Percentiles rank a stretch among this genome's conserved stretches.
These are phyloP conservation scores for Marasmius fiardii DNA, from an alignment of 1,284 basidiomycete genomes.

Conservation along the genomic window DNA sequence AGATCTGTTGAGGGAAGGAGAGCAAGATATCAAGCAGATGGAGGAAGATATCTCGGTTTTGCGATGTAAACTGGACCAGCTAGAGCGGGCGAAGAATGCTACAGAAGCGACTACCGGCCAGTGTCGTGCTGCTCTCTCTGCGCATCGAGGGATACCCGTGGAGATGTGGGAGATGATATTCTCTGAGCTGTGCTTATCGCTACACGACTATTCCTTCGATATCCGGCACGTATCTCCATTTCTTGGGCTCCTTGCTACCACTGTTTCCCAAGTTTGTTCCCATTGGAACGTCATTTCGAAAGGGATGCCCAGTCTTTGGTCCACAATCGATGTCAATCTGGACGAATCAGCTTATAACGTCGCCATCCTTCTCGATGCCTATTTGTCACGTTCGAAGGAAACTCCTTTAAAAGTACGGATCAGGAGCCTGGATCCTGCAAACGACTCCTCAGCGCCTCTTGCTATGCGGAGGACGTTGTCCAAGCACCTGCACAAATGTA, in stretches of 20 bases:
- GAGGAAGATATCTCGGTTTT: no score
- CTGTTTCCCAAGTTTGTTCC: not conserved
- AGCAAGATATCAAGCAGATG: no score
- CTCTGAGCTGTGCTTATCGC: no score
- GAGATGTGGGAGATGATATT: no score
- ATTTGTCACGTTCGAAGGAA: not conserved
- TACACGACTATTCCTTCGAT: no score
- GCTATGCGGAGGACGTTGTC: not conserved
- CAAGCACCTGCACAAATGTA: not conserved
- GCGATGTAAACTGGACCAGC: no score
- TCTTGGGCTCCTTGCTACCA: not conserved
- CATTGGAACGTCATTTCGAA: not conserved
- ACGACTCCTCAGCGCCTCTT: not conserved
- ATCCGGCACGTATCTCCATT: no score
- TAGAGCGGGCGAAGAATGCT: no score
- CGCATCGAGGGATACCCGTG: no score
- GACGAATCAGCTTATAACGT: not conserved
- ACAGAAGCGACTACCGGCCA: no score
- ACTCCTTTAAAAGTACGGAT: not conserved
- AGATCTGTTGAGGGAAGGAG: constrained; percentile 29
- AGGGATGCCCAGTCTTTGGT: not conserved
- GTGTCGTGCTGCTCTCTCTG: no score
- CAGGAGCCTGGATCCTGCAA: no score
- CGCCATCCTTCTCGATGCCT: not conserved
- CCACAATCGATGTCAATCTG: not conserved